A percentile compares a stretch with the other conserved stretches of the same genome.
phyloP scores from a whole-genome alignment of 73 alveolate genomes.

The Blepharisma stoltei region DNA sequence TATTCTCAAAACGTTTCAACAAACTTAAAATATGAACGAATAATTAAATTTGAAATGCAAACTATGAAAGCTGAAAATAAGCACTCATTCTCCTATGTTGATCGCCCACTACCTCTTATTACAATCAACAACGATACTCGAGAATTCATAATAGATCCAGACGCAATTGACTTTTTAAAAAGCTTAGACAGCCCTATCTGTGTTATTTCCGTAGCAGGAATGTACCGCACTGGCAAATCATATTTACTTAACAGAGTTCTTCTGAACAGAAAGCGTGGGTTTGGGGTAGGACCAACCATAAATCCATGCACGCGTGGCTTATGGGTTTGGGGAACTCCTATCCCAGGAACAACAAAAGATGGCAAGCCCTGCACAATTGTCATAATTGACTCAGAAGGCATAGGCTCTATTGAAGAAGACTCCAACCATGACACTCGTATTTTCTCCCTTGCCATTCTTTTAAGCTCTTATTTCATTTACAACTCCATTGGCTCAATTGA shows the following conservation, averaged over 20 bases:
- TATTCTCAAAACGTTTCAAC: no score
- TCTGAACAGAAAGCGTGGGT: constrained; percentile 73
- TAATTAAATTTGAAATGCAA: no score
- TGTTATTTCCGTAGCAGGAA: constrained; percentile 84
- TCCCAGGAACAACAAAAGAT: constrained; percentile 50
- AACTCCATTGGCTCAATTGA: constrained; percentile 95
- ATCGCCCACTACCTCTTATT: not conserved
- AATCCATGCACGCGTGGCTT: constrained; percentile 95
- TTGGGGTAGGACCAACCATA: constrained; percentile 73
- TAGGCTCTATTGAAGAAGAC: constrained; percentile 90
- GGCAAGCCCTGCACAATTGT: constrained; percentile 41
- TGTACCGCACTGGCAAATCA: constrained; percentile 87
- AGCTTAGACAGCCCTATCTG: constrained; percentile 76
- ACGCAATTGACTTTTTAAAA: constrained; percentile 24
- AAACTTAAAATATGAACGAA: no score
- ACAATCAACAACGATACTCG: constrained; percentile 8
- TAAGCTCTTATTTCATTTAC: constrained; percentile 77
- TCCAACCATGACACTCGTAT: constrained; percentile 84
- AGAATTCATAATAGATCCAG: not conserved
- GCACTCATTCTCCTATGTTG: no score
- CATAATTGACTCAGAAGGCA: constrained; percentile 95
- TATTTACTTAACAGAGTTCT: constrained; percentile 80
- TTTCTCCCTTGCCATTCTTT: constrained; percentile 82
- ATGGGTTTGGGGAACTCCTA: constrained; percentile 98
- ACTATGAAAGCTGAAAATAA: no score